Percentiles rank a stretch among this genome's conserved stretches.
phyloP scores from a whole-genome alignment of 495 filamentous ascomycete species.

The Lepraria neglecta region DNA sequence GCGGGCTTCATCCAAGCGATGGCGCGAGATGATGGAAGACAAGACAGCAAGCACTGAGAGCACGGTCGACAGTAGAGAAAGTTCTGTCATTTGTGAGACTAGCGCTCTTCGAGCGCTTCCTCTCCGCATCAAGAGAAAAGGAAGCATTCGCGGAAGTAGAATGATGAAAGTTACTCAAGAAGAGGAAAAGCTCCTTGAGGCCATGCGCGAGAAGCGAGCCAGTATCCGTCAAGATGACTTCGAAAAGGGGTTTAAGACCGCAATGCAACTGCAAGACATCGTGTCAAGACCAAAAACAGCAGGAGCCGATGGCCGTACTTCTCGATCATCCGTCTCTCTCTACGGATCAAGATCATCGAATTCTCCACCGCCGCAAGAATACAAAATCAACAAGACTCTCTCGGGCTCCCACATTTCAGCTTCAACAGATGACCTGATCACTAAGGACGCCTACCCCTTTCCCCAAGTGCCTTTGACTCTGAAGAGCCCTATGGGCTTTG shows the following conservation, averaged over 20 bases:
- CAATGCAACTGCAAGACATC: slow-evolving; percentile 20
- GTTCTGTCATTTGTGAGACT: slow-evolving; percentile 15
- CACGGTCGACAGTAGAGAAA: slow-evolving; percentile 18
- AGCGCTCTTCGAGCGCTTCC: slow-evolving; percentile 6
- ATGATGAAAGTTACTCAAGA: slow-evolving; percentile 83
- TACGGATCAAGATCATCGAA: slow-evolving; percentile 18
- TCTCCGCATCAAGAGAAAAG: slow-evolving; percentile 7
- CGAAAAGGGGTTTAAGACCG: slow-evolving; percentile 37
- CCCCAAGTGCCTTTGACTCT: slow-evolving; percentile 8
- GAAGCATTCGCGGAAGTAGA: slow-evolving; percentile 39
- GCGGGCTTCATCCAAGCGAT: slow-evolving; percentile 24
- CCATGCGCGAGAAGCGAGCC: slow-evolving; percentile 71
- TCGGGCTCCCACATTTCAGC: slow-evolving; percentile 4
- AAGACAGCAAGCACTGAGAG: slow-evolving; percentile 18
- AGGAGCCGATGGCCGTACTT: slow-evolving; percentile 21
- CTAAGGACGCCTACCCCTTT: slow-evolving; percentile 19
- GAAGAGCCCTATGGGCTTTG: slow-evolving; percentile 4
- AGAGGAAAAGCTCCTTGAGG: slow-evolving; percentile 75
- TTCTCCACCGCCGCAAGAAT: slow-evolving; percentile 18
- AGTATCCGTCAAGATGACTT: slow-evolving; percentile 69
- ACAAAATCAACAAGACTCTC: not conserved
- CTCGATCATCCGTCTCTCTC: slow-evolving; percentile 21
- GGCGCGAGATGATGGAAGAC: slow-evolving; percentile 25
- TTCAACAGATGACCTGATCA: slow-evolving; percentile 18
- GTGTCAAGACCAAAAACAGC: slow-evolving; percentile 25